phyloP scores from a whole-genome alignment of 2,329 filamentous ascomycete species.

The Aspergillus sp. region DNA sequence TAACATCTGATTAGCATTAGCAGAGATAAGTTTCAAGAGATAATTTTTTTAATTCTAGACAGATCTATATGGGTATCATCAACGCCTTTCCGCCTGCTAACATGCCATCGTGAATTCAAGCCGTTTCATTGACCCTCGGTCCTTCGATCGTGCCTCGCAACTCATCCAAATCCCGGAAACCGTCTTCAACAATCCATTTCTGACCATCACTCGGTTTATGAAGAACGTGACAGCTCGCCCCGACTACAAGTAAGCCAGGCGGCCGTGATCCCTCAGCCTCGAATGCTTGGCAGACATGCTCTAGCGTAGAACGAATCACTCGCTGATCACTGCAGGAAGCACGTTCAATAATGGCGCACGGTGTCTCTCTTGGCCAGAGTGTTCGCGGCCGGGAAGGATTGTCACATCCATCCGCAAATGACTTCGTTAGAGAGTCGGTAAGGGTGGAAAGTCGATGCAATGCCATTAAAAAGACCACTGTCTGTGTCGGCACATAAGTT shows the following conservation, averaged over 20 bases:
- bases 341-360: conserved; percentile 89
- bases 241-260: conserved; percentile 84
- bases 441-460: conserved; percentile 78
- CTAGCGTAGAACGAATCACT: conserved; percentile 83
- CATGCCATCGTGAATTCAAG: not conserved
- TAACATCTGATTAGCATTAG: not conserved
- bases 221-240: conserved; percentile 77
- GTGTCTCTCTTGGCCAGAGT: conserved; percentile 72
- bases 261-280: conserved; percentile 87
- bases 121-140: conserved; percentile 3
- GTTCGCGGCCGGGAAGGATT: conserved; percentile 25
- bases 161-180: conserved; percentile 71
- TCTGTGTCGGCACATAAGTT: conserved; percentile 71
- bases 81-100: not conserved
- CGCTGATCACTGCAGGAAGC: conserved; percentile 93
- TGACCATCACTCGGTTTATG: conserved; percentile 58
- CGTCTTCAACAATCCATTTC: conserved; percentile 84
- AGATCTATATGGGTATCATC: conserved; percentile 17
- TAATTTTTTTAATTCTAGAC: not conserved
- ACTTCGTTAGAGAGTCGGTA: conserved; percentile 64
- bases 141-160: conserved; percentile 24
- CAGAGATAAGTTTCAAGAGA: not conserved
- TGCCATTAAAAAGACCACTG: conserved; percentile 93
- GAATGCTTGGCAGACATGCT: conserved; percentile 75
- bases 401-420: conserved; percentile 19